Evolutionary conservation across 2,329 filamentous ascomycete genomes (phyloP).

Genomic region (Thelonectria olida): DNA sequence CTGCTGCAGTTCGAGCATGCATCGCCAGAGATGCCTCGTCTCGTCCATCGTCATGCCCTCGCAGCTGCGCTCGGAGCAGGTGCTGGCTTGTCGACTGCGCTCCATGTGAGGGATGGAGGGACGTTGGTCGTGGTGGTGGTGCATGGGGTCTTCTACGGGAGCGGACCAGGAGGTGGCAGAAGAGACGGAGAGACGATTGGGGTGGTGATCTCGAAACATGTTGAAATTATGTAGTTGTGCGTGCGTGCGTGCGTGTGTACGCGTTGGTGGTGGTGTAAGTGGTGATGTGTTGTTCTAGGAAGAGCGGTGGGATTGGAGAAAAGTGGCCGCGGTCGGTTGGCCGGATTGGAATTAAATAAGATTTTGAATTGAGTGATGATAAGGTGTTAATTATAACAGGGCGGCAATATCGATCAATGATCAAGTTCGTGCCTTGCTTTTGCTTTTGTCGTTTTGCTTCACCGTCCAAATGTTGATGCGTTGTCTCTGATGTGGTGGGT

Average conservation of each 20-base stretch:
- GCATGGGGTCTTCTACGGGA: slow-evolving; percentile 23
- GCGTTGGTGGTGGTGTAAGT: not conserved
- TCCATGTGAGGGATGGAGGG: slow-evolving; percentile 10
- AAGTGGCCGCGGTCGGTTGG: not conserved
- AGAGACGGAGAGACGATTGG: slow-evolving; percentile 31
- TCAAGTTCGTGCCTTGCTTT: slow-evolving; percentile 11
- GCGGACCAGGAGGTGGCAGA: slow-evolving; percentile 28
- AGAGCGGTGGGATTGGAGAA: not conserved
- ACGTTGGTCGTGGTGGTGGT: slow-evolving; percentile 25
- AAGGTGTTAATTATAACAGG: not conserved
- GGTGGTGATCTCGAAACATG: slow-evolving; percentile 37
- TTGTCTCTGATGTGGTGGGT: slow-evolving; percentile 37
- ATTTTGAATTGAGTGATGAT: slow-evolving; percentile 13
- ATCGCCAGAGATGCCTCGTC: slow-evolving; percentile 55
- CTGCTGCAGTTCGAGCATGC: slow-evolving; percentile 59
- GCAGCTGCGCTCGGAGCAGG: slow-evolving; percentile 43
- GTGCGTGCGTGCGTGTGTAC: not conserved
- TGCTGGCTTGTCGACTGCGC: slow-evolving; percentile 38
- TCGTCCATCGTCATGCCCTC: slow-evolving; percentile 49
- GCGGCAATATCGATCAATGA: not conserved
- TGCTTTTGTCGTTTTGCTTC: slow-evolving; percentile 11
- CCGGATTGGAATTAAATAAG: not conserved
- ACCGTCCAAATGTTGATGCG: slow-evolving; percentile 31
- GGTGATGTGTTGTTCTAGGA: not conserved
- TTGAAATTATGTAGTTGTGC: slow-evolving; percentile 2